Base-by-base conservation (phyloP, 768 basidiomycete species). In the Lenzites betulinus region DNA sequence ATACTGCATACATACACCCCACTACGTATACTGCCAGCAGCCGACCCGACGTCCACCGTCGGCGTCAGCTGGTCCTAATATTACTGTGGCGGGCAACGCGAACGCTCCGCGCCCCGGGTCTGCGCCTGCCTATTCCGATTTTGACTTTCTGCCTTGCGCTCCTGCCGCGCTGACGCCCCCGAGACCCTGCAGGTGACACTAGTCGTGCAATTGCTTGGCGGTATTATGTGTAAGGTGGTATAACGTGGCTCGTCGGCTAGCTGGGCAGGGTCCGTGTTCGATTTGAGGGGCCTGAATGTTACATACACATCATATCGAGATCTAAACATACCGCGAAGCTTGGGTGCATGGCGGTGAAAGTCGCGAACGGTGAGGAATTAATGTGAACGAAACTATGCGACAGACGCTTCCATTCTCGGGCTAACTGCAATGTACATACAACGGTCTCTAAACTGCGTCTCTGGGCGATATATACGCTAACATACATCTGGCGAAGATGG, bases 101-200 rank as follows among this genome's bases (percentile, higher is more conserved):
- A 36, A 7, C 13, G 38, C 38, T 39, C 30, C 30, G 38, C 15
- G 38, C 38, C 4, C 38, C 38, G 13, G 59, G 59, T 41, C 38
- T 48, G 38, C n/a, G 25, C 46, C 35, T 59, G 59, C 59, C 59
- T 53, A 59, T 49, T 48, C 25, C 26, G 44, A 42, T 11, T 30
- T 54, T 48, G 47, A 59, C 51, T 59, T 59, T 20, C 5, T 23
- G 30, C 30, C 30, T 33, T 11, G 6, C 11, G 20, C 41, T 42
- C 13, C 16, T 42, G 22, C 12, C 42, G 7, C 42, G 7, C 12
- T 22, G 16, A 18, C 8, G 16, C 13, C 41, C n/a, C n/a, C n/a
- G n/a, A n/a, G n/a, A n/a, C n/a, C n/a, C n/a, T n/a, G n/a, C n/a
- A n/a, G n/a, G n/a, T n/a, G n/a, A n/a, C n/a, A n/a, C n/a, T n/a